A percentile compares a stretch with the other conserved stretches of the same genome.
These are phyloP conservation scores for Mucor indicus DNA, from an alignment of 371 early-diverging fungal genomes.

Conservation along the genomic window DNA sequence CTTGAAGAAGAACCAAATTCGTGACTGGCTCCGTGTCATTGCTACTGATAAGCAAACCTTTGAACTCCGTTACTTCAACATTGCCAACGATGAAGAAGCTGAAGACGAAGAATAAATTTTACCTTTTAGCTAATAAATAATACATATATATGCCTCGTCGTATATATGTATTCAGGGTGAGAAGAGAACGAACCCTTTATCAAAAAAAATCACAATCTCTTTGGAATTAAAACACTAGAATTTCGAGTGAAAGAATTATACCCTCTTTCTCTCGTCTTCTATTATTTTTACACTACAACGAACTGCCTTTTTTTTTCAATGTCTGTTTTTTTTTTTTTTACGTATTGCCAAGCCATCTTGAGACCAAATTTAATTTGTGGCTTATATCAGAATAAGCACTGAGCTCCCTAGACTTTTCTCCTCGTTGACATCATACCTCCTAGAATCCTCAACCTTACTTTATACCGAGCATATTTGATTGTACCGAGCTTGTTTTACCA, in stretches of 20 bases:
- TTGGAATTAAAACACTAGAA: slow-evolving; percentile 24
- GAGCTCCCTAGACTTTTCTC: too few species aligned
- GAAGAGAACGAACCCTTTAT: slow-evolving; percentile 67
- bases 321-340: too few species aligned
- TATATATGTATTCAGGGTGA: slow-evolving; percentile 35
- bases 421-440: too few species aligned
- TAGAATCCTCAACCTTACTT: too few species aligned
- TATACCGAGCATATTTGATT: too few species aligned
- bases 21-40: slow-evolving; percentile 98
- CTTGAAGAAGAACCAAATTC: slow-evolving; percentile 98
- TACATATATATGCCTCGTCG: neutral
- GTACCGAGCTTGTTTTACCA: too few species aligned
- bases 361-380: too few species aligned
- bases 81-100: slow-evolving; percentile 82
- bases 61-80: slow-evolving; percentile 96
- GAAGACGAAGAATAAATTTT: slow-evolving; percentile 62
- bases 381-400: too few species aligned
- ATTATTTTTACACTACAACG: too few species aligned
- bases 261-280: neutral
- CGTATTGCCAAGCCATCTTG: too few species aligned
- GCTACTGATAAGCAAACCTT: slow-evolving; percentile 89
- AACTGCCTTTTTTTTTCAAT: too few species aligned
- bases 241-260: too few species aligned
- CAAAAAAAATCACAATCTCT: slow-evolving; percentile 30
- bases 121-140: slow-evolving; percentile 7